Evolutionary conservation across 345 rosid genomes (phyloP).

Genomic region (Noccaea bulbosa): DNA sequence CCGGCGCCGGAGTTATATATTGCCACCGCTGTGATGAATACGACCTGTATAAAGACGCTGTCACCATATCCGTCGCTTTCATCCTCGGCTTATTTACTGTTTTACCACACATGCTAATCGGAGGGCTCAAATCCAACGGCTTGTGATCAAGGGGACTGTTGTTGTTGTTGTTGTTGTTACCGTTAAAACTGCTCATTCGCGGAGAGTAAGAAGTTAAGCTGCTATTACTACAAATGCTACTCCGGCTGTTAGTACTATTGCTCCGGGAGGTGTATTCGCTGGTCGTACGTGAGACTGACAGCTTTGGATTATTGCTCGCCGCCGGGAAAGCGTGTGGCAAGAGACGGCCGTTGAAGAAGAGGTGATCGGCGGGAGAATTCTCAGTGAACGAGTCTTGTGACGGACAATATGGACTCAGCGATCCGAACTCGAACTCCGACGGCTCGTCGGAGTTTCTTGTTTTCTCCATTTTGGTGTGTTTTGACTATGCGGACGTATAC

Average conservation of each 20-base stretch:
- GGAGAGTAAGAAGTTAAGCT: slow-evolving; percentile 47
- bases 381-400: slow-evolving; percentile 52
- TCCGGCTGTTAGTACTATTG: slow-evolving; percentile 70
- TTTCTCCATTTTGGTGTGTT: slow-evolving; percentile 30
- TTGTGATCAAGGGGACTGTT: slow-evolving; percentile 9
- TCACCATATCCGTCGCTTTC: slow-evolving; percentile 49
- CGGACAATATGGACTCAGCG: slow-evolving; percentile 62
- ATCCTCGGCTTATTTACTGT: neutral
- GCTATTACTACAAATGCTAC: slow-evolving; percentile 54
- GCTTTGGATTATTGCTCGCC: slow-evolving; percentile 19
- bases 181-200: slow-evolving; percentile 52
- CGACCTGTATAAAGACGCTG: slow-evolving; percentile 37
- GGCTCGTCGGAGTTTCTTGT: slow-evolving; percentile 43
- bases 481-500: slow-evolving; percentile 2
- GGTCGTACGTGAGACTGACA: slow-evolving; percentile 53
- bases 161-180: neutral
- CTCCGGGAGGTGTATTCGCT: slow-evolving; percentile 69
- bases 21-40: slow-evolving; percentile 67
- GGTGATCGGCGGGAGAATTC: slow-evolving; percentile 82
- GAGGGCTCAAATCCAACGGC: slow-evolving; percentile 27
- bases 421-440: slow-evolving; percentile 71
- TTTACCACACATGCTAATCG: neutral
- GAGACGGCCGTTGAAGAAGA: slow-evolving; percentile 80
- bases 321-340: slow-evolving; percentile 74
- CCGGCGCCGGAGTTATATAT: slow-evolving; percentile 53